Evolutionary conservation across 805 yeast species (phyloP).

Genomic region (Hagleromyces aurorensis): DNA sequence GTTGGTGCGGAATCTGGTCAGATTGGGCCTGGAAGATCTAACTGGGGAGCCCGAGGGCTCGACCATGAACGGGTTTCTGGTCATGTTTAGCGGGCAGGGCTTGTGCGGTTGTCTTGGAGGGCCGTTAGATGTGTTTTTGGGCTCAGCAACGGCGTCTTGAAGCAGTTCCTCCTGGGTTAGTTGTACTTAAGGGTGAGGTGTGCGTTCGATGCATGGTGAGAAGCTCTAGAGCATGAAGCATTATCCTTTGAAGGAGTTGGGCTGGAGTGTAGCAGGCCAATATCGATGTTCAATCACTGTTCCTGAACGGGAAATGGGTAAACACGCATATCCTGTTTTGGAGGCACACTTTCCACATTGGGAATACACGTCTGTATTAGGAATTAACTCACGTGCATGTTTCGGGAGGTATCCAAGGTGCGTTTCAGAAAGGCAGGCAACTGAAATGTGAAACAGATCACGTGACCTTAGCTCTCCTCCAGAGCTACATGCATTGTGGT

Average conservation of each 20-base stretch:
- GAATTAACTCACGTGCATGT: too few relatives aligned
- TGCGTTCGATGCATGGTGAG: neutral
- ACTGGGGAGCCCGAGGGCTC: constrained; percentile 26
- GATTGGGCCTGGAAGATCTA: constrained; percentile 22
- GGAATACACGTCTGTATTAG: too few relatives aligned
- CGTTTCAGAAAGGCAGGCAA: too few relatives aligned
- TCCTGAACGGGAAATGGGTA: too few relatives aligned
- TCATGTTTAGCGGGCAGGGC: constrained; percentile 16
- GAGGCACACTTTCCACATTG: too few relatives aligned
- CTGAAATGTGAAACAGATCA: too few relatives aligned
- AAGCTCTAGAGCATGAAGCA: neutral
- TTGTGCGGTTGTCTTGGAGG: neutral
- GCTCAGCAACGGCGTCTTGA: neutral
- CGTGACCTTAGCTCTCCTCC: too few relatives aligned
- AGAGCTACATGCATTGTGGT: too few relatives aligned
- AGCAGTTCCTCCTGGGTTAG: neutral
- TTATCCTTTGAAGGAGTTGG: neutral
- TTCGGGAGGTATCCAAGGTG: too few relatives aligned
- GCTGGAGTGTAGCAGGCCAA: constrained; percentile 1
- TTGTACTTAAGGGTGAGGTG: neutral
- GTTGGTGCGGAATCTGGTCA: constrained; percentile 24
- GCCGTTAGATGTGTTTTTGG: neutral
- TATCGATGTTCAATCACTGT: too few relatives aligned
- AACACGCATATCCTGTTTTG: too few relatives aligned
- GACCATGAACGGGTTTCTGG: constrained; percentile 30